phyloP scores from a whole-genome alignment of 2,329 filamentous ascomycete species.

The Ilyonectria mors-panacis region DNA sequence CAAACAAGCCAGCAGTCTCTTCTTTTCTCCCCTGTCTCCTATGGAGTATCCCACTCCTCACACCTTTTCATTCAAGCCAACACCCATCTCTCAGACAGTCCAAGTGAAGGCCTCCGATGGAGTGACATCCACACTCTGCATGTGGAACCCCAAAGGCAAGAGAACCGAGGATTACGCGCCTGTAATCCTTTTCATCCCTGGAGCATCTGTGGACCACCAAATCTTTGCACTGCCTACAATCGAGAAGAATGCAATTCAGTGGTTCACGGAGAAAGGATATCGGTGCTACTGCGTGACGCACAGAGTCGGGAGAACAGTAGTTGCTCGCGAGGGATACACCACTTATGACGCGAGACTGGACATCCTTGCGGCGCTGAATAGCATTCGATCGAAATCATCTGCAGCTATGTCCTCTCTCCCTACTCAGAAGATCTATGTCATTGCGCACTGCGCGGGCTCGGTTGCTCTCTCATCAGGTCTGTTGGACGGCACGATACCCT shows the following conservation, averaged over 20 bases:
- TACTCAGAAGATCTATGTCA: constrained; percentile 64
- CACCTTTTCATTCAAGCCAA: constrained; percentile 9
- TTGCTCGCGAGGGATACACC: constrained; percentile 69
- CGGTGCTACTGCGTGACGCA: constrained; percentile 71
- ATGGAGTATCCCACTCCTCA: constrained; percentile 37
- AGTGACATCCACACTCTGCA: constrained; percentile 66
- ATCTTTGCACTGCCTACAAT: constrained; percentile 76
- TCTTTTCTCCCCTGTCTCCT: constrained; percentile 39
- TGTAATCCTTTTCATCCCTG: constrained; percentile 71
- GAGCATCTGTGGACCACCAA: constrained; percentile 75
- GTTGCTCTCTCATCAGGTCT: constrained; percentile 71
- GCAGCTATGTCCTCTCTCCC: constrained; percentile 30
- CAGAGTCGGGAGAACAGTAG: constrained; percentile 69
- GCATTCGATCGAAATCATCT: constrained; percentile 61
- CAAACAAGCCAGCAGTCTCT: constrained; percentile 25
- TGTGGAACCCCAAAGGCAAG: constrained; percentile 67
- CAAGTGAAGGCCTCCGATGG: constrained; percentile 66
- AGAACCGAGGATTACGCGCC: neutral
- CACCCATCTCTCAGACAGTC: constrained; percentile 56
- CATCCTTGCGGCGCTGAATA: constrained; percentile 68
- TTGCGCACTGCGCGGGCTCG: constrained; percentile 75
- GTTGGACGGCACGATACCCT: constrained; percentile 72
- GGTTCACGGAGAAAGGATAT: constrained; percentile 73
- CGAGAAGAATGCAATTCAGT: constrained; percentile 73
- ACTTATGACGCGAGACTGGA: constrained; percentile 73